These are phyloP conservation scores for Ochetophila trinervis DNA, from an alignment of 306 rosid species.

Conservation along the genomic window DNA sequence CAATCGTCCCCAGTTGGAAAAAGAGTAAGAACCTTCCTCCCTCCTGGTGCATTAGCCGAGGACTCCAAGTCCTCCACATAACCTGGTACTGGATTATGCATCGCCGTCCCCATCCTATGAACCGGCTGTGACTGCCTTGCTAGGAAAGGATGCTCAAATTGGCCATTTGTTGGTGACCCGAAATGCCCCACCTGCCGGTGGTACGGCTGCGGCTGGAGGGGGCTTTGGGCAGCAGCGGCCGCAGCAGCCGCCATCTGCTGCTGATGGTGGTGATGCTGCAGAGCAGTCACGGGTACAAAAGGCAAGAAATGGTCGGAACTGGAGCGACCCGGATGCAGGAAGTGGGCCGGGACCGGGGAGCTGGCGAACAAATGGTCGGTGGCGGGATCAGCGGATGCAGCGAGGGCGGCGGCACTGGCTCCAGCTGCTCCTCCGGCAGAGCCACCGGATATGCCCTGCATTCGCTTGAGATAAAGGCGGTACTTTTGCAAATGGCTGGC, in stretches of 20 bases:
- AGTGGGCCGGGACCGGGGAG: conserved; percentile 86
- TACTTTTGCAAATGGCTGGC: conserved; percentile 96
- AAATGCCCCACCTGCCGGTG: conserved; percentile 79
- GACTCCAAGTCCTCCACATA: conserved; percentile 78
- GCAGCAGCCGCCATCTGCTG: conserved; percentile 55
- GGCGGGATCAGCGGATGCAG: conserved; percentile 51
- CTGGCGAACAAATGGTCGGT: conserved; percentile 89
- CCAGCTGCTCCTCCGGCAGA: conserved; percentile 34
- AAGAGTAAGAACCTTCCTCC: conserved; percentile 83
- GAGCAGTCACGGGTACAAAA: conserved; percentile 75
- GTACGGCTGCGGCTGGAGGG: conserved; percentile 57
- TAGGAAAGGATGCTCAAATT: conserved; percentile 77
- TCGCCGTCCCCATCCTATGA: conserved; percentile 76
- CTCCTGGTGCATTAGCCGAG: conserved; percentile 75
- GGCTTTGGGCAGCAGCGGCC: conserved; percentile 44
- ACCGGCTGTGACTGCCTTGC: conserved; percentile 58
- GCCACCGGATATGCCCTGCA: conserved; percentile 76
- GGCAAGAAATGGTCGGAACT: conserved; percentile 86
- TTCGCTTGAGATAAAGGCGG: conserved; percentile 87
- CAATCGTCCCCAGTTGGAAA: conserved; percentile 93
- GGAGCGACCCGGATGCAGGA: conserved; percentile 65
- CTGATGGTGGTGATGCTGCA: conserved; percentile 75
- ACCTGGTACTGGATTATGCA: conserved; percentile 50
- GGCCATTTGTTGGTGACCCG: conserved; percentile 83
- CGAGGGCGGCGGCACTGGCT: conserved; percentile 33